phyloP scores from a whole-genome alignment of 2,329 filamentous ascomycete species.

The Lizonia empirigonia region DNA sequence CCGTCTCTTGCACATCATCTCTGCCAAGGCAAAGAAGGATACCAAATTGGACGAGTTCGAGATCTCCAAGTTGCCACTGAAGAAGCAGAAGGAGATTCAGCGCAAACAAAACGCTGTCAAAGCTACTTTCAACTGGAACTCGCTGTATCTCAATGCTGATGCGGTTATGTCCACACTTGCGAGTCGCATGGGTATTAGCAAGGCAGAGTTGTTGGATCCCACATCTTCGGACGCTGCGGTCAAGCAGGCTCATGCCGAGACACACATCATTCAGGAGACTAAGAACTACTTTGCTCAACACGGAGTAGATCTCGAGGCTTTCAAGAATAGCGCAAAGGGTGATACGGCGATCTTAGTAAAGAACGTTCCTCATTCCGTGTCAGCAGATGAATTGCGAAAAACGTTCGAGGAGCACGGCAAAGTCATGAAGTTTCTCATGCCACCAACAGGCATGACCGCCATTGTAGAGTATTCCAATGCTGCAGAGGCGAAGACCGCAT shows the following conservation, averaged over 20 bases:
- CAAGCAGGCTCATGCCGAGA: conserved; percentile 96
- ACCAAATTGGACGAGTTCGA: conserved; percentile 84
- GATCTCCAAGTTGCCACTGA: conserved; percentile 87
- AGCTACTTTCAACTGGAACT: conserved; percentile 94
- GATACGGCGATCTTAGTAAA: conserved; percentile 90
- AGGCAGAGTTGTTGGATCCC: conserved; percentile 92
- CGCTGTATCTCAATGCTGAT: conserved; percentile 97
- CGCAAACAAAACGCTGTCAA: conserved; percentile 80
- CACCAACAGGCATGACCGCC: conserved; percentile 88
- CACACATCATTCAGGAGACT: conserved; percentile 92
- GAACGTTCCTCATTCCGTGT: conserved; percentile 88
- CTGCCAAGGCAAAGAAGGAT: conserved; percentile 80
- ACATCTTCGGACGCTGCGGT: conserved; percentile 92
- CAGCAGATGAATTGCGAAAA: conserved; percentile 75
- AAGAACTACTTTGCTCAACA: conserved; percentile 88
- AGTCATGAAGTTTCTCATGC: conserved; percentile 84
- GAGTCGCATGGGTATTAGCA: conserved; percentile 83
- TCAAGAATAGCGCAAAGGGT: conserved; percentile 82
- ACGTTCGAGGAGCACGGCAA: conserved; percentile 87
- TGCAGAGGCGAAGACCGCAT: conserved; percentile 80
- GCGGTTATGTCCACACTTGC: conserved; percentile 91
- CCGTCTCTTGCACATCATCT: conserved; percentile 86
- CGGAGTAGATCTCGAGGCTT: conserved; percentile 89
- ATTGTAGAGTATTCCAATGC: conserved; percentile 86
- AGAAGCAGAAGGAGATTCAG: conserved; percentile 90